Percentiles rank a stretch among this genome's conserved stretches.
Evolutionary conservation across 345 rosid species (phyloP).

Genomic region (Pistacia vera): DNA sequence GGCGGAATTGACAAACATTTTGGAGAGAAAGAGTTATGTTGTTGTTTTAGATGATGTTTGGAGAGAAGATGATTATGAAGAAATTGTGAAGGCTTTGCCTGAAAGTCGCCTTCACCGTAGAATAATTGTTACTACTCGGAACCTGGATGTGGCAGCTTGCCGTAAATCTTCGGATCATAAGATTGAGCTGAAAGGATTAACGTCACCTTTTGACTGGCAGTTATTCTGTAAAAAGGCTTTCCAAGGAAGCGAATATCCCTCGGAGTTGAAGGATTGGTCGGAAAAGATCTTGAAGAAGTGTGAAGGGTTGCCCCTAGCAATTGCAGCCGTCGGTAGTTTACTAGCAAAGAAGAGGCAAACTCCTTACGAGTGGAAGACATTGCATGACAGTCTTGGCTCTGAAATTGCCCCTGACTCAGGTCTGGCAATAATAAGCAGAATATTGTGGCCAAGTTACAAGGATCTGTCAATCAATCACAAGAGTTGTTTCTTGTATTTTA

Average conservation of each 20-base stretch:
- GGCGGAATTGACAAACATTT: not conserved
- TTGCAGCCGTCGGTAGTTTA: conserved; percentile 12
- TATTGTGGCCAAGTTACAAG: conserved; percentile 23
- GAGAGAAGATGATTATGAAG: not conserved
- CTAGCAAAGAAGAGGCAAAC: not conserved
- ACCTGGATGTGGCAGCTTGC: not conserved
- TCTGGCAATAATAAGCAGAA: not conserved
- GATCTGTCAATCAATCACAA: conserved; percentile 18
- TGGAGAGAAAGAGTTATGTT: conserved; percentile 1
- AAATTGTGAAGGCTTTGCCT: not conserved
- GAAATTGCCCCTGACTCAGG: not conserved
- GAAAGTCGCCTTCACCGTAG: conserved; percentile 4
- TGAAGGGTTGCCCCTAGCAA: conserved; percentile 25
- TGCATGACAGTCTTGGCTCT: conserved; percentile 16
- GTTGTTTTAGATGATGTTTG: conserved; percentile 26
- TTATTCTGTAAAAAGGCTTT: conserved; percentile 23
- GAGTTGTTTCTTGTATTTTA: conserved; percentile 22
- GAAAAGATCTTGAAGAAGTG: conserved; percentile 22
- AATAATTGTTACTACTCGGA: conserved; percentile 14
- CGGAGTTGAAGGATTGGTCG: conserved; percentile 11
- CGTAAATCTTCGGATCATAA: not conserved
- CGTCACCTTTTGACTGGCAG: not conserved
- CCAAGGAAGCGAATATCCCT: conserved; percentile 13
- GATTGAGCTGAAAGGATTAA: conserved; percentile 1
- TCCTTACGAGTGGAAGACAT: conserved; percentile 18